Evolutionary conservation across 2,329 filamentous ascomycete species (phyloP).

Genomic region (Coniochaeta sp.): DNA sequence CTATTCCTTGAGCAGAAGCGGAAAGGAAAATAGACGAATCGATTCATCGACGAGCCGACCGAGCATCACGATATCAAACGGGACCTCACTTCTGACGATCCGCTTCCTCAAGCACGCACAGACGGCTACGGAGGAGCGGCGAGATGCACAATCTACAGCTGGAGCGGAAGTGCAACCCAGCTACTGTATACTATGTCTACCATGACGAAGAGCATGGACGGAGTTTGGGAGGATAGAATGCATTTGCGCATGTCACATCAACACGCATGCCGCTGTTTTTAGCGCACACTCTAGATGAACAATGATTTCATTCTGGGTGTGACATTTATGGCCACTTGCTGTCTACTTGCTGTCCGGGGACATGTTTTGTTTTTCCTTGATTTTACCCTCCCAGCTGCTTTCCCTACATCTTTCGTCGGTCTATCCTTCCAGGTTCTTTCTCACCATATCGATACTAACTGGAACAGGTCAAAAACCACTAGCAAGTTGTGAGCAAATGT

Average conservation of each 20-base stretch:
- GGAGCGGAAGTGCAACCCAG: background rate
- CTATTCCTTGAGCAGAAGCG: slow-evolving; percentile 92
- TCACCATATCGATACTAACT: background rate
- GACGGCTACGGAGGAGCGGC: background rate
- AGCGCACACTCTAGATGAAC: background rate
- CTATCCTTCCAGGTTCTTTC: no score
- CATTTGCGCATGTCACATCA: background rate
- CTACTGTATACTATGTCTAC: slow-evolving; percentile 2
- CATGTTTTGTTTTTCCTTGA: background rate
- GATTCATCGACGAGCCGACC: slow-evolving; percentile 25
- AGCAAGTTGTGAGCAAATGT: background rate
- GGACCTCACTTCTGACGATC: background rate
- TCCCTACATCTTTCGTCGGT: background rate
- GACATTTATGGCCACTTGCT: background rate
- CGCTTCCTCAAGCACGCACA: background rate
- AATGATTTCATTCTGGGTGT: background rate
- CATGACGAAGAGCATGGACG: slow-evolving; percentile 2
- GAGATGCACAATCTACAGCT: background rate
- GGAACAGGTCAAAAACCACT: background rate
- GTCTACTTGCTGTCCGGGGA: background rate
- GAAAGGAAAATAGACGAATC: slow-evolving; percentile 44
- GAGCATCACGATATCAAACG: background rate
- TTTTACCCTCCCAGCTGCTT: background rate
- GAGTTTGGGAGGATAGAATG: slow-evolving; percentile 1
- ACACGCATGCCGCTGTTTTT: background rate